Evolutionary conservation across 2,329 filamentous ascomycete genomes (phyloP).

Genomic region (Penicillium sp.): DNA sequence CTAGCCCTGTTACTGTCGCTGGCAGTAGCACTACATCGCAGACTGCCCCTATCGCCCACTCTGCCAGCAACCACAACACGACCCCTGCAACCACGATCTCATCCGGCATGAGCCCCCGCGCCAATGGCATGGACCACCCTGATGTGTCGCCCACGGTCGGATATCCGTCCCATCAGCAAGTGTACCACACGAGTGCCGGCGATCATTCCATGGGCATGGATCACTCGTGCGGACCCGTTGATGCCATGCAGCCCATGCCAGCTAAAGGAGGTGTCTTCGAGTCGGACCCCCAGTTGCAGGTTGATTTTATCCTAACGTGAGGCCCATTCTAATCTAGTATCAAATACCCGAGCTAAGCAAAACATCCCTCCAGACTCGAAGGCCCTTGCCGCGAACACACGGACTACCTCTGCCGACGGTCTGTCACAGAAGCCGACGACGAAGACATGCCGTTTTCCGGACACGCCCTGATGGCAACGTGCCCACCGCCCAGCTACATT

Average conservation of each 20-base stretch:
- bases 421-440: conserved; percentile 55
- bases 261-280: conserved; percentile 44
- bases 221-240: conserved; percentile 13
- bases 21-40: conserved; percentile 39
- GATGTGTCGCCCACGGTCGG: conserved; percentile 29
- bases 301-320: conserved; percentile 49
- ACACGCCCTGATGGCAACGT: conserved; percentile 90
- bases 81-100: conserved; percentile 37
- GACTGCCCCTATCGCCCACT: conserved; percentile 23
- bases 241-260: conserved; percentile 13
- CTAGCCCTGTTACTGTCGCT: conserved; percentile 44
- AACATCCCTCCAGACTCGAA: conserved; percentile 54
- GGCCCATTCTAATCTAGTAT: conserved; percentile 13
- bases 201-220: conserved; percentile 28
- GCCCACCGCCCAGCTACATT: conserved; percentile 69
- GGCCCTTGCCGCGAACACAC: conserved; percentile 47
- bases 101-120: conserved; percentile 30
- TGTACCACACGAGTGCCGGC: conserved; percentile 20
- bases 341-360: conserved; percentile 1
- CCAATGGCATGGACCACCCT: conserved; percentile 25
- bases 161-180: conserved; percentile 24
- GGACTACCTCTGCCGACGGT: conserved; percentile 87
- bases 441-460: conserved; percentile 66
- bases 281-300: conserved; percentile 45
- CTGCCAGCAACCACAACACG: conserved; percentile 26